Evolutionary conservation across 495 filamentous ascomycete species (phyloP), one percentile per base, ranked within the genome.

Genomic region (Podospora sp.): DNA sequence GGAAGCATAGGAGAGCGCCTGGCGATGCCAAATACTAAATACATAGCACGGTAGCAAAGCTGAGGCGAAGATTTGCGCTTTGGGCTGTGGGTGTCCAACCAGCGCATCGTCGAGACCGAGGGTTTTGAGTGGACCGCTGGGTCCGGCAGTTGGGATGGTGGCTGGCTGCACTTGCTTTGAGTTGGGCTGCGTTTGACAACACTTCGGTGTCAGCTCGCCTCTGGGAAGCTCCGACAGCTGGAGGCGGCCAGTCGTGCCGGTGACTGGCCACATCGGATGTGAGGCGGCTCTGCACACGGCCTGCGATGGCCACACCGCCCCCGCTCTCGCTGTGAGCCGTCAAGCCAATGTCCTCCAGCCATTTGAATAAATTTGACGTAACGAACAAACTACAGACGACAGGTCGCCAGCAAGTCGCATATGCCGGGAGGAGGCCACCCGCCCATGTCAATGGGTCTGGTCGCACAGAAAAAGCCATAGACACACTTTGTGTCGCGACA

Each of bases 161-260:
- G 56, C 56, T 59, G 56, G 56, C 56, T 59, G 56, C 21, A 27
- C 56, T 11, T 22, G 26, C 56, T 46, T 14, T 46, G 40, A 18
- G 11, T 46, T 46, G 40, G 40, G 40, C 40, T 46, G 5, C 11
- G 40, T 46, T 46, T 46, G 40, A 46, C 22, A 33, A n/a, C 56
- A 33, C 56, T 9, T 27, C 26, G 52, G 56, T 59, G 56, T 59
- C 56, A 59, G 56, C 56, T 33, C 56, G 56, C 56, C 56, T 33
- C 56, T 26, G 56, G 26, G n/a, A 25, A 14, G 25, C 22, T 59
- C 24, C 56, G 27, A n/a, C 18, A 27, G 18, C 29, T 33, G 29
- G 29, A 33, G 29, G 29, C 29, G 29, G 29, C 56, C 22, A 9
- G 21, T 6, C 22, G 18, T n/a, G 26, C 56, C 26, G 24, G 33